These are phyloP conservation scores for Lepiota subincarnata DNA, from an alignment of 768 basidiomycete species.

Conservation along the genomic window DNA sequence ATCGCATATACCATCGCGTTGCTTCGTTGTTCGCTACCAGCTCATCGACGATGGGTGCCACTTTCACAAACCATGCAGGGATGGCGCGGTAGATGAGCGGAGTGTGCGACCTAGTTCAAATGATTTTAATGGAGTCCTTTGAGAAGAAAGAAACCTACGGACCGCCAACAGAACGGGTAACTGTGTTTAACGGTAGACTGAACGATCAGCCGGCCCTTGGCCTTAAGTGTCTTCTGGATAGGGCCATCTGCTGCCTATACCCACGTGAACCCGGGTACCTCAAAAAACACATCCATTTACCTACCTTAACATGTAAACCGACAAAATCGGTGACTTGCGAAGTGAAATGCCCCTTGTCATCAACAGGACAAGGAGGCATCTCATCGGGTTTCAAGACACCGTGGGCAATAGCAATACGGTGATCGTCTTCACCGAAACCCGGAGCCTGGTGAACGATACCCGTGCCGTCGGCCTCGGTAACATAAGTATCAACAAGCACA, in stretches of 20 bases:
- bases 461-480: constrained; percentile 90
- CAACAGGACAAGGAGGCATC: constrained; percentile 94
- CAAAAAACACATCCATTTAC: constrained; percentile 12
- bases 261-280: background rate
- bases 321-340: constrained; percentile 85
- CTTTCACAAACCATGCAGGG: constrained; percentile 93
- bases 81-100: constrained; percentile 95
- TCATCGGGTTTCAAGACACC: constrained; percentile 83
- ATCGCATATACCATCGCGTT: constrained; percentile 70
- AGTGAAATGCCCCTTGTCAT: constrained; percentile 86
- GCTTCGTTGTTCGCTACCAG: constrained; percentile 87
- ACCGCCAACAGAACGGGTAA: constrained; percentile 99
- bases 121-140: background rate
- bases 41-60: constrained; percentile 78
- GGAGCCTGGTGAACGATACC: constrained; percentile 99
- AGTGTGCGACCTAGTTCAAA: constrained; percentile 70
- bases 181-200: constrained; percentile 85
- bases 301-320: constrained; percentile 86
- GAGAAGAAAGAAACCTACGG: constrained; percentile 7
- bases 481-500: constrained; percentile 88
- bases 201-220: constrained; percentile 81
- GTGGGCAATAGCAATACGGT: constrained; percentile 84
- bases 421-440: constrained; percentile 98
- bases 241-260: constrained; percentile 85
- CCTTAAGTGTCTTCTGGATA: constrained; percentile 87